Evolutionary conservation across 1,284 basidiomycete genomes (phyloP), one percentile per base, ranked within the genome.

Genomic region (Sporisorium exsertum): DNA sequence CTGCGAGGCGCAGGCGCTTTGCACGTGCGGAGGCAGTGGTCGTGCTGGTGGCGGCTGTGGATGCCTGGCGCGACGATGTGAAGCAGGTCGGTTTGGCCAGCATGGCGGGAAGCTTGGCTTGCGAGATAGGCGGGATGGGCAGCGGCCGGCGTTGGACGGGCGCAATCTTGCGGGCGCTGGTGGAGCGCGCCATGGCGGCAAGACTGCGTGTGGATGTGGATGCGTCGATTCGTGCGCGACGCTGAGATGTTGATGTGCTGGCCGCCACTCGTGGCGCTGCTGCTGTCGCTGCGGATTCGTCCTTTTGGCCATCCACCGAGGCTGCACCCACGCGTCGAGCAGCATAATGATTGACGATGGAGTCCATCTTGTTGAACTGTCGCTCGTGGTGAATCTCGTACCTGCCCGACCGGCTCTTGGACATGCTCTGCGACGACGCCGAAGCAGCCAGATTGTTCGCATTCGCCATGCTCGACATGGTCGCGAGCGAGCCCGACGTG

Each of bases 341-440:
- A 49, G 79, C 77, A 18, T 80, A 80, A 26, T 80, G 79, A 12
- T 73, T 73, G 22, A 72, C 74, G 32, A 80, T 80, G 15, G 77
- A 77, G 33, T 79, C 78, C 79, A 80, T 79, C 61, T 72, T 70
- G 16, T 67, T 58, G 55, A 80, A 80, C 16, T 73, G 68, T 12
- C 61, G 63, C 33, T 79, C 74, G 45, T 80, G 79, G 13, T 68
- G 62, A 32, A 64, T 66, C 54, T 77, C 71, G 45, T 80, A 81
- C 18, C 74, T 68, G 7, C 64, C 64, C 15, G 65, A 69, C 2
- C 57, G 59, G 29, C 69, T 68, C 49, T 68, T 66, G 0, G 62
- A 64, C 64, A 76, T 71, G 45, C 64, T 62, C 32, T 72, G 69
- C 8, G 64, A 40, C 15, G 69, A 72, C 2, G 64, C 55, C 0